Evolutionary conservation across 257 asterid species (phyloP), one percentile per base, ranked within the genome.

Genomic region (Solanum pinnatisectum): DNA sequence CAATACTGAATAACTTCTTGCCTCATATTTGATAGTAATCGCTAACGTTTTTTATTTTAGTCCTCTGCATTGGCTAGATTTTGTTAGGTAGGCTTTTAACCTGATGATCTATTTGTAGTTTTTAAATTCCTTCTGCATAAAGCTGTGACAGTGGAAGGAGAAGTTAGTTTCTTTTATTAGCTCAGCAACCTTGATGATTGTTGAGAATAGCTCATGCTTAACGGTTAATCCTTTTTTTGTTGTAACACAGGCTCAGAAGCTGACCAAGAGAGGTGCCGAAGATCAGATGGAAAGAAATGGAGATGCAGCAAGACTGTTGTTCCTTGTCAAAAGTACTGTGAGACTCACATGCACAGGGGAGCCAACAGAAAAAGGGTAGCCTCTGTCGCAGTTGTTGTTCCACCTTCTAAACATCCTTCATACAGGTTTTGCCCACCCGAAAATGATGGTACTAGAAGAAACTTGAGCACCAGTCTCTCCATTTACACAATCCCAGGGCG

Each of bases 201-300:
- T 63, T 65, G 35, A 65, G 72, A 65, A 65, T 5, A 25, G 72
- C 18, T 65, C 72, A 5, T 63, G 71, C 30, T 63, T 63, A n/a
- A n/a, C 15, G 15, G 71, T 63, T 63, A 10, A n/a, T n/a, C 71
- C 71, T n/a, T 63, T 63, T 18, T 23, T 63, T 23, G 30, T 23
- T 63, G 32, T 18, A 86, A 87, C 79, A 52, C 52, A 5, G 65
- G 37, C n/a, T n/a, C 63, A 33, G 94, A 89, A 86, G 68, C 87
- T 13, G 94, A 87, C 52, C 83, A 36, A 25, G 86, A 63, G 87
- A 91, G 98, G 88, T 95, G 98, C 94, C 87, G 89, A 70, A 93
- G 98, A 95, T 94, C 95, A 8, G 98, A 95, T 88, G 98, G 98
- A 68, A 93, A 92, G 89, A 94, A 90, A 92, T 93, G 98, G 98